Evolutionary conservation across 116 monocot species (phyloP), one percentile per base, ranked within the genome.

Genomic region (Cymodocea nodosa): DNA sequence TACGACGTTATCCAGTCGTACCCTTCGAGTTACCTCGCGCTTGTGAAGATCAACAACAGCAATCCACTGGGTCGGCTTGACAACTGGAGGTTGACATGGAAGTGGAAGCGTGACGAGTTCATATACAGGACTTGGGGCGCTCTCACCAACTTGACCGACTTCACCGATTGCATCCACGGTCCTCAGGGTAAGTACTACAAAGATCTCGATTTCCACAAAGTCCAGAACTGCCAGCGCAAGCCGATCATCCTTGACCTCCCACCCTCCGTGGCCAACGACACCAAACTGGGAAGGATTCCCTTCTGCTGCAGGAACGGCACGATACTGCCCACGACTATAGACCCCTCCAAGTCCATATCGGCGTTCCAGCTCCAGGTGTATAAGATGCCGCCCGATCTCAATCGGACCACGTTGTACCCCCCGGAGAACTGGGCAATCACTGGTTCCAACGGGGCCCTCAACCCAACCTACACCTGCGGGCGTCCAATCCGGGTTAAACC

Each of bases 321-420:
- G 6, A 79, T 97, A 35, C 54, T 97, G 55, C 91, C 97, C 6
- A 11, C 50, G 12, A 20, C 35, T 36, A 90, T 77, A 74, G 73
- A 77, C 30, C 15, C 20, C 17, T 44, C 16, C 69, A 22, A 37
- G 62, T 81, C 81, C 11, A 19, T 12, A 5, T 44, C 63, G 4
- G 78, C 90, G 10, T 94, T 94, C 71, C 94, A 90, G 75, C 59
- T 94, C n/a, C 73, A 89, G 70, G 94, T 94, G 5, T 85, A 59
- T 67, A 94, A 94, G 79, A 94, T 94, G 89, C 90, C 90, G 37
- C 94, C 90, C 0, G 82, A 89, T 60, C 56, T 87, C 58, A 89
- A 94, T 71, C 72, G 82, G 66, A 89, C 90, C 23, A 67, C 58
- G 61, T 39, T 94, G 9, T 62, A 16, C 52, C 67, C 74, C 1